These are phyloP conservation scores for Vitis rupestris DNA, from an alignment of 164 flowering plant species.

Conservation along the genomic window DNA sequence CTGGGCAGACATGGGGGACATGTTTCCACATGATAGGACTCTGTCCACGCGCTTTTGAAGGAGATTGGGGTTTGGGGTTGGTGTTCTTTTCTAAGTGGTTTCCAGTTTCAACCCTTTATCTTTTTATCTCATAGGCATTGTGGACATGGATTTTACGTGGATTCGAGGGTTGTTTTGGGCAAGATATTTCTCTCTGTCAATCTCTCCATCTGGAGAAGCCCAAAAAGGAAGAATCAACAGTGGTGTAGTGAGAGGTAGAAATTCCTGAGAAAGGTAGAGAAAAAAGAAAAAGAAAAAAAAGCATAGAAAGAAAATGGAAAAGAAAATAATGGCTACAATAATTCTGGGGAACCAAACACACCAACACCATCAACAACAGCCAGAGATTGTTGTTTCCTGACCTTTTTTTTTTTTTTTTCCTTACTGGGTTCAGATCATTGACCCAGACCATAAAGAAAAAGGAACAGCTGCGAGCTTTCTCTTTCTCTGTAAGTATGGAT, in stretches of 20 bases:
- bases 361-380: constrained; percentile 3
- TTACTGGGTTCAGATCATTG: constrained; percentile 3
- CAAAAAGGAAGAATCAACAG: not conserved
- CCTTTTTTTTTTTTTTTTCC: constrained; percentile 1
- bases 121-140: not conserved
- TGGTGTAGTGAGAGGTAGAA: constrained; percentile 2
- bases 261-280: constrained; percentile 2
- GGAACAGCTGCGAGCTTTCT: not conserved
- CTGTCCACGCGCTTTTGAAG: too few species aligned
- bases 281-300: not conserved
- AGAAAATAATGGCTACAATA: not conserved
- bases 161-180: constrained; percentile 3
- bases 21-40: too few species aligned
- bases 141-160: not conserved
- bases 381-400: constrained; percentile 8
- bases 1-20: too few species aligned
- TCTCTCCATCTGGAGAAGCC: constrained; percentile 4
- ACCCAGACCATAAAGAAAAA: constrained; percentile 6
- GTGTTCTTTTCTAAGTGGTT: not conserved
- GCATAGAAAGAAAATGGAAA: not conserved
- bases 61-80: too few species aligned
- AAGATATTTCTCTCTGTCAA: not conserved
- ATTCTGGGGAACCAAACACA: constrained; percentile 7
- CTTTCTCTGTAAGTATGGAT: constrained; percentile 12
- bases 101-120: not conserved